Evolutionary conservation across 2,329 filamentous ascomycete genomes (phyloP).

Genomic region (Rutstroemia sp.): DNA sequence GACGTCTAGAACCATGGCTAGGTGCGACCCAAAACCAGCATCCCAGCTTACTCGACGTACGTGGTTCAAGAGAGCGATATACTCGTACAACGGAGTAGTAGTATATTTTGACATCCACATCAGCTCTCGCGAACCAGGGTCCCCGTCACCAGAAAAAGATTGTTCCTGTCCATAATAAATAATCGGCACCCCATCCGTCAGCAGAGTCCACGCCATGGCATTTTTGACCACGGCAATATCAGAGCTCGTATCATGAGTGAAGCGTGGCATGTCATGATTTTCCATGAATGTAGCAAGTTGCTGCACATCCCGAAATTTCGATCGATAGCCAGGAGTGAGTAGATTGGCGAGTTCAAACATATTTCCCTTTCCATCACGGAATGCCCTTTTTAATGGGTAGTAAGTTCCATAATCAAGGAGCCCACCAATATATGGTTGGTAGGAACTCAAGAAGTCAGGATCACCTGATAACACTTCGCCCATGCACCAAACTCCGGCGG

Average conservation of each 20-base stretch:
- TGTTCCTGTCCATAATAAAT: slow-evolving; percentile 46
- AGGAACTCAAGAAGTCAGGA: slow-evolving; percentile 32
- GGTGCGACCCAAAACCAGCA: slow-evolving; percentile 13
- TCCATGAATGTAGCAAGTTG: slow-evolving; percentile 34
- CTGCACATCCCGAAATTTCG: slow-evolving; percentile 36
- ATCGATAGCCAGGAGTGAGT: slow-evolving; percentile 29
- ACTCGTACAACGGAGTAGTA: slow-evolving; percentile 22
- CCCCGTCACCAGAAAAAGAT: slow-evolving; percentile 33
- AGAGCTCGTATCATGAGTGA: slow-evolving; percentile 26
- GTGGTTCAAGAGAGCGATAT: slow-evolving; percentile 11
- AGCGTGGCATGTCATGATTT: slow-evolving; percentile 36
- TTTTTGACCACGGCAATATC: slow-evolving; percentile 33
- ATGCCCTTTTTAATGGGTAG: slow-evolving; percentile 12
- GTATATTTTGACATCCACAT: slow-evolving; percentile 34
- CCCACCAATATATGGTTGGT: slow-evolving; percentile 44
- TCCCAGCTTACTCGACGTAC: slow-evolving; percentile 13
- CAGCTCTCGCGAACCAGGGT: slow-evolving; percentile 37
- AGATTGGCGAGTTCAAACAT: slow-evolving; percentile 28
- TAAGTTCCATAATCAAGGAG: slow-evolving; percentile 51
- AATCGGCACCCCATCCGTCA: slow-evolving; percentile 43
- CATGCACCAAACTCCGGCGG: slow-evolving; percentile 49
- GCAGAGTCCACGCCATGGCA: slow-evolving; percentile 39
- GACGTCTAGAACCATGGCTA: slow-evolving; percentile 5
- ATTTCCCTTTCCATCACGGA: slow-evolving; percentile 6
- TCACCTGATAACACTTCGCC: slow-evolving; percentile 50